Evolutionary conservation across 2,329 filamentous ascomycete genomes (phyloP).

Genomic region (Zasmidium citrigriseum): DNA sequence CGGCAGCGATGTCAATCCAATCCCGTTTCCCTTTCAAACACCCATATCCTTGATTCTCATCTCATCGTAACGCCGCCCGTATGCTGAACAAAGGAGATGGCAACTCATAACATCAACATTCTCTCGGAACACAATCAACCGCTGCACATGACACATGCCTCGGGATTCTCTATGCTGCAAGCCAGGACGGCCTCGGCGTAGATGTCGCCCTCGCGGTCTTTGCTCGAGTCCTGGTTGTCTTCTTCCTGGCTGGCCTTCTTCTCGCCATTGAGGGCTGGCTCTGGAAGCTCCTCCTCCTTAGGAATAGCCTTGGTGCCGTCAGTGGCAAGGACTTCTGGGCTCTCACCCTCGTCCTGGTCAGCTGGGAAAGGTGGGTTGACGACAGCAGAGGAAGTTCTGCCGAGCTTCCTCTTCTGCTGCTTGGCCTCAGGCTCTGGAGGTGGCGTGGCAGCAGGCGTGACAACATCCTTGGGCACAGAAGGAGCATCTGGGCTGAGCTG

Average conservation of each 20-base stretch:
- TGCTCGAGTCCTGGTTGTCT: slow-evolving; percentile 69
- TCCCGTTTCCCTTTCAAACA: too few relatives aligned
- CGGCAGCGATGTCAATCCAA: slow-evolving; percentile 19
- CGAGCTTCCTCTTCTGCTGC: slow-evolving; percentile 45
- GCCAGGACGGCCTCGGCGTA: slow-evolving; percentile 89
- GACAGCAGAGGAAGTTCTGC: slow-evolving; percentile 47
- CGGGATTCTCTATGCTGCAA: slow-evolving; percentile 97
- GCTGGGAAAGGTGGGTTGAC: slow-evolving; percentile 72
- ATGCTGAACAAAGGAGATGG: slow-evolving; percentile 14
- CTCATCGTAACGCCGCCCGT: slow-evolving; percentile 11
- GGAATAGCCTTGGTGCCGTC: slow-evolving; percentile 62
- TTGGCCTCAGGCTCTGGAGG: slow-evolving; percentile 56
- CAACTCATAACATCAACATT: slow-evolving; percentile 13
- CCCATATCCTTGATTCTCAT: slow-evolving; percentile 5
- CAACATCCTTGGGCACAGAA: slow-evolving; percentile 59
- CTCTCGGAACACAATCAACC: slow-evolving; percentile 55
- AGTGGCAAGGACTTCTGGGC: slow-evolving; percentile 73
- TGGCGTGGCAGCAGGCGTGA: slow-evolving; percentile 69
- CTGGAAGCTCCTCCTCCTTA: slow-evolving; percentile 66
- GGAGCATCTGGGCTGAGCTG: slow-evolving; percentile 43
- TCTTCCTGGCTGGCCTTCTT: slow-evolving; percentile 65
- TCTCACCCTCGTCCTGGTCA: slow-evolving; percentile 74
- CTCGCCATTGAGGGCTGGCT: slow-evolving; percentile 51
- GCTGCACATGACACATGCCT: slow-evolving; percentile 95
- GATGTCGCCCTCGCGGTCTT: slow-evolving; percentile 83